phyloP scores from a whole-genome alignment of 2,329 filamentous ascomycete species.

The Lachnellula subtilissima region DNA sequence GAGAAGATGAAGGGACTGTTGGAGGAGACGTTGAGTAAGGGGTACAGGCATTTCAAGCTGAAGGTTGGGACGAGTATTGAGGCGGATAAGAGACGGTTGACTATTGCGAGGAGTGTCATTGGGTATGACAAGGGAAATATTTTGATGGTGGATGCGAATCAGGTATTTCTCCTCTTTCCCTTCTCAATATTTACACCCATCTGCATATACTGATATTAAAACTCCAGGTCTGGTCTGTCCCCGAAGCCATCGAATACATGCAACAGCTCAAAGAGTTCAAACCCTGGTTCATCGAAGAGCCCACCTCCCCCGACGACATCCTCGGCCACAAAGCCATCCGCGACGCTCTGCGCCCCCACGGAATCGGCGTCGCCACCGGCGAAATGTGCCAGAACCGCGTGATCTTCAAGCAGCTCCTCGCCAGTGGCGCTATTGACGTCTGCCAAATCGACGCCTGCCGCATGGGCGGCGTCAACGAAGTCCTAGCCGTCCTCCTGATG shows the following conservation, averaged over 20 bases:
- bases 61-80: constrained; percentile 76
- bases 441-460: constrained; percentile 90
- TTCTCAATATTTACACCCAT: not conserved
- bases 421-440: constrained; percentile 75
- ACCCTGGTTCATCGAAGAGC: constrained; percentile 94
- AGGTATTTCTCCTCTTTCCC: constrained; percentile 43
- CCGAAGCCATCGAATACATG: constrained; percentile 86
- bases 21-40: constrained; percentile 67
- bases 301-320: constrained; percentile 84
- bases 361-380: constrained; percentile 82
- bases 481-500: constrained; percentile 82
- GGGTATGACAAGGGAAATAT: constrained; percentile 69
- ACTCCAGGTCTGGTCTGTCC: constrained; percentile 70
- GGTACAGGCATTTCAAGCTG: constrained; percentile 84
- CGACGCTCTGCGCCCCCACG: constrained; percentile 68
- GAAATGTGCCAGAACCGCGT: constrained; percentile 97
- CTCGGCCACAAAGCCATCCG: constrained; percentile 82
- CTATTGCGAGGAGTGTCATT: constrained; percentile 73
- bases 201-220: not conserved
- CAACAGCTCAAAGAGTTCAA: constrained; percentile 74
- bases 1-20: constrained; percentile 78
- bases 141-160: constrained; percentile 91
- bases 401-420: constrained; percentile 87
- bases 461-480: constrained; percentile 86
- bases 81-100: constrained; percentile 64